A percentile compares a stretch with the other conserved stretches of the same genome.
These are phyloP conservation scores for Jackrogersella multiformis DNA, from an alignment of 495 filamentous ascomycete genomes.

Conservation along the genomic window DNA sequence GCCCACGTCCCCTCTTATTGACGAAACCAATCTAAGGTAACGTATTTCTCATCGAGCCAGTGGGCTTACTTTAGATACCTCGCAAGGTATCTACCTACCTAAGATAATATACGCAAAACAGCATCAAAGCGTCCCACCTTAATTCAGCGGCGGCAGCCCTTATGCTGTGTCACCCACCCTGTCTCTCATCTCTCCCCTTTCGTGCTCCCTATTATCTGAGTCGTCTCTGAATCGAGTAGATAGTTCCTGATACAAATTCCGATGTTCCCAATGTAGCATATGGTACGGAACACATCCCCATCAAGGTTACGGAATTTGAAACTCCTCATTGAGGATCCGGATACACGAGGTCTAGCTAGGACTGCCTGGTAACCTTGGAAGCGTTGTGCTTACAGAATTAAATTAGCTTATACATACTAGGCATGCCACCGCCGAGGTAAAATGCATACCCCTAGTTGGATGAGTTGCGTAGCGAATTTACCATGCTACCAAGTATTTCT, in stretches of 20 bases:
- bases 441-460: too few relatives aligned
- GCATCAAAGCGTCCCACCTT: neutral
- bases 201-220: neutral
- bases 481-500: neutral
- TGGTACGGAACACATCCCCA: neutral
- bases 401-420: too few relatives aligned
- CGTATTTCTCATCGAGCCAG: too few relatives aligned
- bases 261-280: too few relatives aligned
- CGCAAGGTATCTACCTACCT: neutral
- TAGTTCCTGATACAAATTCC: neutral
- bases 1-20: neutral
- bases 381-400: too few relatives aligned
- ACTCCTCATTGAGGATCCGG: too few relatives aligned
- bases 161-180: neutral
- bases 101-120: neutral
- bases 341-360: too few relatives aligned
- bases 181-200: neutral
- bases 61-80: too few relatives aligned
- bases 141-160: neutral
- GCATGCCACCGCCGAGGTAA: too few relatives aligned
- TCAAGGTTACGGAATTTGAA: neutral
- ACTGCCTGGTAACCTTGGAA: too few relatives aligned
- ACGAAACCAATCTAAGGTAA: constrained; percentile 15
- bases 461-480: neutral
- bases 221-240: neutral